Evolutionary conservation across 257 asterid species (phyloP).

Genomic region (Solanum lignicaule): DNA sequence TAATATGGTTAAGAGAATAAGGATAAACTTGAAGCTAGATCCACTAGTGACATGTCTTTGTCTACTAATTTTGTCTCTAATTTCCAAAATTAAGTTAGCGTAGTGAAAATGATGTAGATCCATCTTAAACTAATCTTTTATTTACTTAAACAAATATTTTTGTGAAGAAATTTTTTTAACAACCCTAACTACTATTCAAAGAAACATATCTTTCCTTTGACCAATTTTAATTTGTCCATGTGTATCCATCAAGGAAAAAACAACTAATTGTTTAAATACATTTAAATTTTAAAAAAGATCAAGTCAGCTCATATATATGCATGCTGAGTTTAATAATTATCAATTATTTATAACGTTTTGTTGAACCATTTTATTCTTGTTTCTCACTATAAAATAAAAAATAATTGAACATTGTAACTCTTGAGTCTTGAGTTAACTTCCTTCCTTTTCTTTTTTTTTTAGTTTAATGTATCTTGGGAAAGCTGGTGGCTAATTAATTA

Average conservation of each 20-base stretch:
- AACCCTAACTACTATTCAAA: constrained; percentile 8
- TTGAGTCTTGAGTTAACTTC: neutral
- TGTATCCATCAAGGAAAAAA: neutral
- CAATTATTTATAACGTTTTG: neutral
- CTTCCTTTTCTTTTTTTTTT: too few relatives aligned
- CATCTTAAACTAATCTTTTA: neutral
- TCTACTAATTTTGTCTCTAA: neutral
- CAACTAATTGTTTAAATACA: neutral
- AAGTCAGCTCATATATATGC: neutral
- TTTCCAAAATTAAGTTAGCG: neutral
- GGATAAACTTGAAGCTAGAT: neutral
- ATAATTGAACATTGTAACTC: neutral
- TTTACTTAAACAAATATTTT: neutral
- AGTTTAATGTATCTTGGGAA: neutral
- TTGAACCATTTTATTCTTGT: neutral
- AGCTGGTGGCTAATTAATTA: neutral
- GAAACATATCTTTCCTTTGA: constrained; percentile 3
- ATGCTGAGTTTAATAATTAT: neutral
- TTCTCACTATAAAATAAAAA: neutral
- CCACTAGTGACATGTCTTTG: constrained; percentile 3
- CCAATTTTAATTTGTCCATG: neutral
- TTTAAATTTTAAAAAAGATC: too few relatives aligned
- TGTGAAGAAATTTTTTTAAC: neutral
- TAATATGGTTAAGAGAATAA: neutral
- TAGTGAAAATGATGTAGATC: neutral